Conservation (phyloP, 2,329 filamentous ascomycete genomes). For the Fusarium miscanthi region DNA sequence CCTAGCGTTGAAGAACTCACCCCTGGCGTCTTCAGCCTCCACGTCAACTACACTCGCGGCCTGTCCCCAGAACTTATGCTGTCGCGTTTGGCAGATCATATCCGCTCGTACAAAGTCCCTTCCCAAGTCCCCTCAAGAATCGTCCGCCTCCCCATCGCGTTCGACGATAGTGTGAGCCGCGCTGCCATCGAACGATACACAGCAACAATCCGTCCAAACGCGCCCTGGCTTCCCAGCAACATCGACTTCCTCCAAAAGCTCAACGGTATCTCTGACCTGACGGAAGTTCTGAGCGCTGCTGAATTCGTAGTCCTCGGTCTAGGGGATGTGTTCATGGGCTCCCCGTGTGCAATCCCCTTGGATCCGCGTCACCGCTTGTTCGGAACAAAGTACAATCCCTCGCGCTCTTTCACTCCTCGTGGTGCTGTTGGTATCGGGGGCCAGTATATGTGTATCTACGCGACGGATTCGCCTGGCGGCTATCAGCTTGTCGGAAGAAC, state of each 20-base stretch:
- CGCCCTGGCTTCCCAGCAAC: constrained; percentile 72
- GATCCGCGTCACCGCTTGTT: constrained; percentile 51
- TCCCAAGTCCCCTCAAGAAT: constrained; percentile 45
- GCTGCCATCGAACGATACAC: constrained; percentile 70
- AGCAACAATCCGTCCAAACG: constrained; percentile 69
- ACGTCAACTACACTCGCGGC: constrained; percentile 45
- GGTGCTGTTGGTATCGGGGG: constrained; percentile 52
- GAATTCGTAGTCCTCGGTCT: constrained; percentile 53
- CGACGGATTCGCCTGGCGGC: constrained; percentile 51
- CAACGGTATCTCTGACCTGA: constrained; percentile 48
- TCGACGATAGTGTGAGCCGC: constrained; percentile 53
- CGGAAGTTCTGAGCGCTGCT: constrained; percentile 46
- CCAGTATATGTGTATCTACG: constrained; percentile 55
- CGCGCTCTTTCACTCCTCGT: constrained; percentile 51
- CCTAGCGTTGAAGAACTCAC: constrained; percentile 47
- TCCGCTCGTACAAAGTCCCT: constrained; percentile 39
- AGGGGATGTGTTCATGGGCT: constrained; percentile 55
- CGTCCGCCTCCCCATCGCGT: constrained; percentile 52
- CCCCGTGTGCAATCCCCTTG: constrained; percentile 51
- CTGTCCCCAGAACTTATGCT: constrained; percentile 37
- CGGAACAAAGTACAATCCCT: constrained; percentile 54
- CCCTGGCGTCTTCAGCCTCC: constrained; percentile 51
- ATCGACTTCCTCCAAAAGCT: constrained; percentile 61
- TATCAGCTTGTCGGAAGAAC: constrained; percentile 54
- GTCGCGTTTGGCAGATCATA: constrained; percentile 34